Percentiles rank a stretch among this genome's conserved stretches.
phyloP scores from a whole-genome alignment of 1,139 yeast species.

The Schizosaccharomyces versatilis region DNA sequence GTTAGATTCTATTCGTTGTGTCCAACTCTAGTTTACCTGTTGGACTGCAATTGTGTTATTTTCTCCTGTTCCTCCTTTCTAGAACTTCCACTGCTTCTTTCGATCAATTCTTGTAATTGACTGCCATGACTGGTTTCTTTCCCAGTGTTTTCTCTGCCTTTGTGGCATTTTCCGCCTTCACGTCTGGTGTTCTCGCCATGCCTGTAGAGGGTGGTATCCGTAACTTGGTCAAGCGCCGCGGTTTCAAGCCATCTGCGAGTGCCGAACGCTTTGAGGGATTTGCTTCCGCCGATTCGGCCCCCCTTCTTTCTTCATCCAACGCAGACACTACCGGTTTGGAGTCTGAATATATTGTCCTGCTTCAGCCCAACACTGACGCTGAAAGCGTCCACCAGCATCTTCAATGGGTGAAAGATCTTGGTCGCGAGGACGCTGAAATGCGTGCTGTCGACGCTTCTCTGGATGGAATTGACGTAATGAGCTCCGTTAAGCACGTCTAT shows the following conservation, averaged over 20 bases:
- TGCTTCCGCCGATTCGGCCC: neutral
- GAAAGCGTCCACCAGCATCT: neutral
- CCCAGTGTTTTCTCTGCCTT: too few species aligned
- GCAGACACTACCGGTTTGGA: constrained; percentile 1
- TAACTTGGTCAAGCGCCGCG: neutral
- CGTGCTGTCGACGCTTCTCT: neutral
- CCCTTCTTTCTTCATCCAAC: neutral
- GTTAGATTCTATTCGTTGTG: too few species aligned
- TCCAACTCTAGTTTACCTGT: too few species aligned
- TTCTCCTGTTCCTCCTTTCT: too few species aligned
- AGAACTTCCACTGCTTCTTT: too few species aligned
- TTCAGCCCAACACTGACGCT: neutral
- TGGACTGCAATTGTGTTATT: too few species aligned
- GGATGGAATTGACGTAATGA: neutral
- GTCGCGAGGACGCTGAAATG: neutral
- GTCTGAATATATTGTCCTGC: neutral
- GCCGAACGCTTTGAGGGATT: neutral
- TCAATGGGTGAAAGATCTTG: neutral
- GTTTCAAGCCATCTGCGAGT: neutral
- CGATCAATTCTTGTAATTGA: too few species aligned
- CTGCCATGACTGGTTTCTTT: too few species aligned
- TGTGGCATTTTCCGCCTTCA: too few species aligned
- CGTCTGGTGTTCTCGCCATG: neutral
- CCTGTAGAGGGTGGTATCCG: neutral
- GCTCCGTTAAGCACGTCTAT: neutral